A percentile compares a stretch with the other conserved stretches of the same genome.
Conservation (phyloP, 2,329 filamentous ascomycete genomes). For the Incumbomyces lentus region DNA sequence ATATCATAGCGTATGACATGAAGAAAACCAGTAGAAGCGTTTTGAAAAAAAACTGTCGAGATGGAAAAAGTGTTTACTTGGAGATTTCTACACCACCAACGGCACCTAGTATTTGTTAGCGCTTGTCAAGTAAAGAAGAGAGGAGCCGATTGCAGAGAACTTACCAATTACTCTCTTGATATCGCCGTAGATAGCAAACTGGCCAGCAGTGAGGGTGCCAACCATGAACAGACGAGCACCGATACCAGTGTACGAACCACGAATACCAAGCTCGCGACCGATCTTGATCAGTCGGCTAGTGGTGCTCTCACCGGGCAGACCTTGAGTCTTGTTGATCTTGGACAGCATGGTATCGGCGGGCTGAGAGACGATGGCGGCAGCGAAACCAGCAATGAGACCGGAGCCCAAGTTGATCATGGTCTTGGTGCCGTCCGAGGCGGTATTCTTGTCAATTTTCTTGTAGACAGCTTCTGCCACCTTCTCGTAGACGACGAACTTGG, state of each 20-base stretch:
- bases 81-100: conserved; percentile 65
- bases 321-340: conserved; percentile 95
- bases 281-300: conserved; percentile 77
- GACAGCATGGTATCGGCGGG: conserved; percentile 87
- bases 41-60: not conserved
- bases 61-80: conserved; percentile 27
- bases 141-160: conserved; percentile 5
- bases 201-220: conserved; percentile 64
- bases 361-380: conserved; percentile 76
- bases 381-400: conserved; percentile 77
- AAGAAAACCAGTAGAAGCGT: conserved; percentile 6
- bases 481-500: conserved; percentile 91
- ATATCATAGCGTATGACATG: too few species aligned
- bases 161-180: conserved; percentile 25
- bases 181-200: conserved; percentile 83
- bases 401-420: conserved; percentile 76
- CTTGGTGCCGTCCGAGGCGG: conserved; percentile 57
- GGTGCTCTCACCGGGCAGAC: conserved; percentile 74
- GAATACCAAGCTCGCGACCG: conserved; percentile 70
- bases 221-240: conserved; percentile 69
- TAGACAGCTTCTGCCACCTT: conserved; percentile 71
- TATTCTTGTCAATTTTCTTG: conserved; percentile 58
- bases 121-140: conserved; percentile 35
- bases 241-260: conserved; percentile 69
- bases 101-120: conserved; percentile 55